These are phyloP conservation scores for Stephania yunnanensis DNA, from an alignment of 164 flowering plant genomes.

Conservation along the genomic window DNA sequence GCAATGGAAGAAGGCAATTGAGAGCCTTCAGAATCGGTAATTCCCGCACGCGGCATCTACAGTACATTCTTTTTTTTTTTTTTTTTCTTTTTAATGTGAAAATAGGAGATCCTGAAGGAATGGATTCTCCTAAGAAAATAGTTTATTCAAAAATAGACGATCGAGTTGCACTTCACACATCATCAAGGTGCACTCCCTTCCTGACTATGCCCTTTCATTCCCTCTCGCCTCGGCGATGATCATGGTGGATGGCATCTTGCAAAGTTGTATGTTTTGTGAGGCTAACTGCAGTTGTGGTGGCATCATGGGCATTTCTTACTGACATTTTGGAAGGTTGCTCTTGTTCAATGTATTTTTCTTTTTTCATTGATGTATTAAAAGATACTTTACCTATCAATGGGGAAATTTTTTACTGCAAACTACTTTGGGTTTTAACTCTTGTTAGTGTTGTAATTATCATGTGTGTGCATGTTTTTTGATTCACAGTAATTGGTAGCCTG, in stretches of 20 bases:
- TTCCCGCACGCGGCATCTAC: not conserved
- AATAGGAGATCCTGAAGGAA: constrained; percentile 4
- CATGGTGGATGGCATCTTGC: not conserved
- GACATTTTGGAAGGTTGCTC: not conserved
- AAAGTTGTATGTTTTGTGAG: not conserved
- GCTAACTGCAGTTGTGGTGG: not conserved
- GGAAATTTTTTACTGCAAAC: not conserved
- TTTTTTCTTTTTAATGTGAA: too few species aligned
- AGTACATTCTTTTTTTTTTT: constrained; percentile 15
- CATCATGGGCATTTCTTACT: not conserved
- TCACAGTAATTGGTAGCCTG: not conserved
- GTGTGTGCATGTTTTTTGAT: not conserved
- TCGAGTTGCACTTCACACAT: not conserved
- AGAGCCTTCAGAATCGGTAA: constrained; percentile 79
- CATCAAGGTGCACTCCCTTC: not conserved
- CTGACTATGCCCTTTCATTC: not conserved
- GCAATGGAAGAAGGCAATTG: constrained; percentile 96
- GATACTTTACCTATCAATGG: constrained; percentile 1
- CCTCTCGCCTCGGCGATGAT: not conserved
- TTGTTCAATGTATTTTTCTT: not conserved
- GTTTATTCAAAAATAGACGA: constrained; percentile 6
- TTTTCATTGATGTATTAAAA: not conserved
- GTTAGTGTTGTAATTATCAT: not conserved
- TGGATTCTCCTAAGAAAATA: constrained; percentile 2
- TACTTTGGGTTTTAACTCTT: not conserved